Base-by-base conservation (phyloP, 805 yeast species). In the Nakazawaea wickerhamii region DNA sequence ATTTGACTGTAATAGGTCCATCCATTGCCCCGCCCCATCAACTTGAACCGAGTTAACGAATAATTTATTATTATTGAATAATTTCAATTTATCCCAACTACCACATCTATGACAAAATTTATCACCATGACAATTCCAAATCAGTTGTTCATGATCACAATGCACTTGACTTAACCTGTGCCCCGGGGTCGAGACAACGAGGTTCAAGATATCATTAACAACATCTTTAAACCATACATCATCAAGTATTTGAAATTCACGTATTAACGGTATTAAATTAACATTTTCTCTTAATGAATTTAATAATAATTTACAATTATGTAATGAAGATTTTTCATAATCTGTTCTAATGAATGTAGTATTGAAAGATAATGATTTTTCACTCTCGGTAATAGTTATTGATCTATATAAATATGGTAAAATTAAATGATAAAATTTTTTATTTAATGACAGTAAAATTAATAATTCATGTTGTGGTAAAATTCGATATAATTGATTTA, bases 221-320 rank as follows among this genome's bases (percentile, higher is more conserved):
- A 36, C 37, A 25, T 36, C 45, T 19, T 32, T 40, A 34, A 40
- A 40, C 43, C 43, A 40, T 9, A 40, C 43, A 20, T 40, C 43
- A 8, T 33, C 21, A 4, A 17, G 11, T 4, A 40, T 19, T 9
- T 32, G 11, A 11, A 40, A 26, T 4, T 40, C 20, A 9, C 27
- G 21, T 14, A 40, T 28, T 11, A 13, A 21, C 8, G 9, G 10
- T 11, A 22, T 14, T 18, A 39, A 25, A 14, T 26, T 17, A 3
- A 19, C 32, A 18, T 32, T 39, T 11, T 9, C 23, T 3, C 21
- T 13, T 22, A 35, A 15, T 15, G 38, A 35, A 9, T 7, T 8
- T 14, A 35, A 10, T 9, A 35, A 14, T 9, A 35, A 5, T 25
- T 35, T 35, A 13, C 30, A 35, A 23, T 25, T 35, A 15, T 35